Evolutionary conservation across 2,329 filamentous ascomycete species (phyloP).

Genomic region (Beauveria sp.): DNA sequence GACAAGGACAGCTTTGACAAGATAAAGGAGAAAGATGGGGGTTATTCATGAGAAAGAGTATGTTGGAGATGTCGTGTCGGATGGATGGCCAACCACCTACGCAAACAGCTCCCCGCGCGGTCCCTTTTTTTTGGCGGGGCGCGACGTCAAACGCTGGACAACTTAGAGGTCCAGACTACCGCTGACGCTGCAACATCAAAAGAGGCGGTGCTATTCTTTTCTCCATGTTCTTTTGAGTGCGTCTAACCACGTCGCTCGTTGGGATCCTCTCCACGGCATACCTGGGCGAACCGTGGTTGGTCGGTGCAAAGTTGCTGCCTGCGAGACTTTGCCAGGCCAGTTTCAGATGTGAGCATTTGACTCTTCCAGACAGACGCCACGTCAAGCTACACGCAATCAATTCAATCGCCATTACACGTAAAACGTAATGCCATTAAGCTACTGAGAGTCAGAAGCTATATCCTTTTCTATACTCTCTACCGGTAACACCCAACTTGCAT

Average conservation of each 20-base stretch:
- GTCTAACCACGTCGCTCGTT: not conserved
- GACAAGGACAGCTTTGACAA: too few relatives aligned
- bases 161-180: not conserved
- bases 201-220: not conserved
- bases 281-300: not conserved
- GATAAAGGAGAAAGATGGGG: too few relatives aligned
- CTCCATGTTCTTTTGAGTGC: not conserved
- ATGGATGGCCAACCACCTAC: not conserved
- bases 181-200: not conserved
- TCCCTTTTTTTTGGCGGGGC: constrained; percentile 1
- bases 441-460: constrained; percentile 5
- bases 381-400: not conserved
- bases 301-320: not conserved
- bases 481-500: constrained; percentile 1
- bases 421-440: constrained; percentile 9
- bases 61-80: too few relatives aligned
- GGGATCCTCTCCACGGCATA: not conserved
- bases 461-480: constrained; percentile 7
- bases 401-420: not conserved
- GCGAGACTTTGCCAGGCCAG: not conserved
- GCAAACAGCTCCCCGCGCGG: not conserved
- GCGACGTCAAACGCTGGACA: not conserved
- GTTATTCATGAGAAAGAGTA: too few relatives aligned
- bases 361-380: not conserved
- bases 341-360: not conserved